These are phyloP conservation scores for Apiotrichum laibachii DNA, from an alignment of 1,284 basidiomycete species.

Conservation along the genomic window DNA sequence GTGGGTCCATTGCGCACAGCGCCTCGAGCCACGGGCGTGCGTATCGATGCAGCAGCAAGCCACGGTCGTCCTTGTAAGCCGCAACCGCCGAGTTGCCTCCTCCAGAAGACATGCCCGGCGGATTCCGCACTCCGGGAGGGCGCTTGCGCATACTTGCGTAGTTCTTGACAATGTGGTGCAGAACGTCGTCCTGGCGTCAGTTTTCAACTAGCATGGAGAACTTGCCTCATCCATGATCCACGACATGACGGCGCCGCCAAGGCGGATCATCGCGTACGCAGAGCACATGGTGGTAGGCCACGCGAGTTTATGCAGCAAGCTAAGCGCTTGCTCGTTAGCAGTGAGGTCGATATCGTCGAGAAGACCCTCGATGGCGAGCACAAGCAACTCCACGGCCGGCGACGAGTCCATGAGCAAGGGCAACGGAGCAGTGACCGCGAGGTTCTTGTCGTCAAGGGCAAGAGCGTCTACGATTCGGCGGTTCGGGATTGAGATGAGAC, in stretches of 20 bases:
- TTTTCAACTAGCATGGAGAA: background rate
- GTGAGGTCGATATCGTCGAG: constrained; percentile 67
- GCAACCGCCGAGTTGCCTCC: constrained; percentile 50
- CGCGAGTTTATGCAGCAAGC: constrained; percentile 62
- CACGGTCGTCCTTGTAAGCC: constrained; percentile 59
- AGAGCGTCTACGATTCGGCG: constrained; percentile 14
- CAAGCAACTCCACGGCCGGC: constrained; percentile 66
- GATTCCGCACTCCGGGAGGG: constrained; percentile 64
- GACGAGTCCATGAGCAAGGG: constrained; percentile 69
- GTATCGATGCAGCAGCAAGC: constrained; percentile 61
- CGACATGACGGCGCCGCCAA: constrained; percentile 54
- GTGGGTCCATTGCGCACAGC: constrained; percentile 61
- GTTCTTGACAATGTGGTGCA: constrained; percentile 37
- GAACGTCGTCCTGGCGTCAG: constrained; percentile 30
- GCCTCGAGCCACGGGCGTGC: constrained; percentile 63
- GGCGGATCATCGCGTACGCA: constrained; percentile 57
- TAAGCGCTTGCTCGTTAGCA: constrained; percentile 67
- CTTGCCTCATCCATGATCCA: constrained; percentile 60
- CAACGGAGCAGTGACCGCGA: constrained; percentile 56
- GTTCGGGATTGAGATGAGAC: constrained; percentile 56
- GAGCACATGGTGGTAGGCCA: constrained; percentile 71
- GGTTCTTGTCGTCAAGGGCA: background rate
- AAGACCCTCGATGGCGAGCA: constrained; percentile 67
- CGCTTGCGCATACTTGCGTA: constrained; percentile 36
- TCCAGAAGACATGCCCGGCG: constrained; percentile 56